These are phyloP conservation scores for Byssothecium circinans DNA, from an alignment of 2,329 filamentous ascomycete genomes.

Conservation along the genomic window DNA sequence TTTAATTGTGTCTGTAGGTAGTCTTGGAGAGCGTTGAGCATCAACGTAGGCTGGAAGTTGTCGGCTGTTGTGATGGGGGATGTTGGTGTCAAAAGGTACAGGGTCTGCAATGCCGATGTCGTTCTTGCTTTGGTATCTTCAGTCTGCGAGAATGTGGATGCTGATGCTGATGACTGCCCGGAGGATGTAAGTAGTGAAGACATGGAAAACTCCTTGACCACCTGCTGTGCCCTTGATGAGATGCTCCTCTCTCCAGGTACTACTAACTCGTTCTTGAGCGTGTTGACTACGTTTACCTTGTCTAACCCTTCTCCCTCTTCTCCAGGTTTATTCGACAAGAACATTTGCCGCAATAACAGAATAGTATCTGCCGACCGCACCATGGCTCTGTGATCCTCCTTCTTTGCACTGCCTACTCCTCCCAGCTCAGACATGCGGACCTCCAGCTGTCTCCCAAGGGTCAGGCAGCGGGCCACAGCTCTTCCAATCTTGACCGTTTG, in stretches of 20 bases:
- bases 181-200: conserved; percentile 53
- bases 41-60: conserved; percentile 65
- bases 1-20: conserved; percentile 83
- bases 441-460: conserved; percentile 82
- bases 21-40: conserved; percentile 75
- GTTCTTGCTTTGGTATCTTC: conserved; percentile 77
- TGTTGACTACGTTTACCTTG: conserved; percentile 70
- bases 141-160: conserved; percentile 58
- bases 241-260: conserved; percentile 73
- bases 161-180: conserved; percentile 39
- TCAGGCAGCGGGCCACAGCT: conserved; percentile 75
- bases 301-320: conserved; percentile 79
- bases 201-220: conserved; percentile 82
- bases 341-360: conserved; percentile 71
- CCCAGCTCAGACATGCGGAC: conserved; percentile 76
- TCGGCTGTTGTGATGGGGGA: conserved; percentile 51
- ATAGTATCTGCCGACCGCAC: conserved; percentile 82
- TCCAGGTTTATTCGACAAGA: conserved; percentile 66
- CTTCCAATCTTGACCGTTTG: conserved; percentile 76
- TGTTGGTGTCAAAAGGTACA: conserved; percentile 80
- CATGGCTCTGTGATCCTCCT: conserved; percentile 75
- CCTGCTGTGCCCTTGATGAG: conserved; percentile 72
- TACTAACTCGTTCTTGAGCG: conserved; percentile 69
- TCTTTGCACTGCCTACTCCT: conserved; percentile 51
- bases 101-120: conserved; percentile 70